A percentile compares a stretch with the other conserved stretches of the same genome.
These are phyloP conservation scores for Fusarium virguliforme DNA, from an alignment of 2,329 filamentous ascomycete genomes.

Conservation along the genomic window DNA sequence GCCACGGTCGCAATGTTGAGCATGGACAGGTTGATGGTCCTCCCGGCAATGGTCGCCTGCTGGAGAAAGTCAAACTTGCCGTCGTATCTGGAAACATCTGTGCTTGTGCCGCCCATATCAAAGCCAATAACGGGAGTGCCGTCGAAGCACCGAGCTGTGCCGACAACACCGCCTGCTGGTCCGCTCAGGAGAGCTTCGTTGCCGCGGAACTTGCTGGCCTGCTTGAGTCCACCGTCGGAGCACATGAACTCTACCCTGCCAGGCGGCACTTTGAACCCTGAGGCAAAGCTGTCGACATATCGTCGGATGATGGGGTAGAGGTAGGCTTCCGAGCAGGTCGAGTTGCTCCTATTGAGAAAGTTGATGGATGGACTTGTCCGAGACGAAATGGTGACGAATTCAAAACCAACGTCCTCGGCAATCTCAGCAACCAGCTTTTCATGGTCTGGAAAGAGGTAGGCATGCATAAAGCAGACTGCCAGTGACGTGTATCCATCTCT, in stretches of 20 bases:
- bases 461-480: slow-evolving; percentile 89
- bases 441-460: slow-evolving; percentile 88
- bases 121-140: slow-evolving; percentile 68
- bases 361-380: slow-evolving; percentile 82
- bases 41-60: slow-evolving; percentile 78
- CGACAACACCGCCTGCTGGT: slow-evolving; percentile 80
- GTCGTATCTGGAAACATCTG: slow-evolving; percentile 79
- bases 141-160: slow-evolving; percentile 79
- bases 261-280: slow-evolving; percentile 74
- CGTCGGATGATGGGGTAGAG: slow-evolving; percentile 79
- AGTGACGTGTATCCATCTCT: slow-evolving; percentile 81
- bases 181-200: slow-evolving; percentile 78
- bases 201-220: slow-evolving; percentile 74
- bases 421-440: slow-evolving; percentile 81
- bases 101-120: slow-evolving; percentile 75
- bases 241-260: slow-evolving; percentile 79
- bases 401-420: slow-evolving; percentile 82
- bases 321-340: slow-evolving; percentile 80
- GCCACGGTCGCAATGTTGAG: slow-evolving; percentile 81
- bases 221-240: slow-evolving; percentile 60
- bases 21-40: slow-evolving; percentile 80
- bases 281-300: slow-evolving; percentile 77
- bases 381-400: slow-evolving; percentile 77
- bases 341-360: slow-evolving; percentile 76
- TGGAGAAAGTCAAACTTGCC: slow-evolving; percentile 81